phyloP scores from a whole-genome alignment of 1,284 basidiomycete species.

The Moniliella sp. region DNA sequence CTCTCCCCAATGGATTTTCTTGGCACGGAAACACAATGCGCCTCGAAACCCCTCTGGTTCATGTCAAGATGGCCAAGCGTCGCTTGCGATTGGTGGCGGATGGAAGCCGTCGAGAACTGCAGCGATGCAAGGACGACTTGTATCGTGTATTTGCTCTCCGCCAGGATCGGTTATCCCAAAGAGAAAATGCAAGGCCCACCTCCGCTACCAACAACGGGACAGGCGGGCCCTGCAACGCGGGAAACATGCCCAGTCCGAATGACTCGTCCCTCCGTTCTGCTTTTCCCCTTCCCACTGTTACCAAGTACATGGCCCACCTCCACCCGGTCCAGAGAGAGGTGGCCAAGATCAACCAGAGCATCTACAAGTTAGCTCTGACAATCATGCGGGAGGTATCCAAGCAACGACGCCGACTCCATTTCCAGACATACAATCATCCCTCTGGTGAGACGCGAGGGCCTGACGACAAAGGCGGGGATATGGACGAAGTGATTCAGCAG shows the following conservation, averaged over 20 bases:
- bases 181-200: no score
- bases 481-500: conserved; percentile 61
- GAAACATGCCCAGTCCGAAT: neutral
- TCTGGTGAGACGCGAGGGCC: no score
- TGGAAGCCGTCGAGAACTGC: conserved; percentile 56
- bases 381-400: no score
- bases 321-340: no score
- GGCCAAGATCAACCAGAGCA: no score
- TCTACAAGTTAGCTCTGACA: no score
- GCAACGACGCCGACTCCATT: no score
- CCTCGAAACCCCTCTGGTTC: conserved; percentile 18
- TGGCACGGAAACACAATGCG: conserved; percentile 77
- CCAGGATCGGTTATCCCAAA: no score
- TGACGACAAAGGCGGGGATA: conserved; percentile 5
- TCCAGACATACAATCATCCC: no score
- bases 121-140: conserved; percentile 58
- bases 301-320: no score
- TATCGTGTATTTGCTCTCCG: conserved; percentile 20
- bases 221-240: conserved; percentile 4
- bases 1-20: conserved; percentile 64
- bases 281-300: no score
- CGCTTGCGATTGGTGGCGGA: conserved; percentile 36
- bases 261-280: conserved; percentile 1
- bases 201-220: no score
- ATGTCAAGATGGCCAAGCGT: conserved; percentile 24